Evolutionary conservation across 106 monocot species (phyloP), one percentile per base, ranked within the genome.

Genomic region (Triglochin maritima): DNA sequence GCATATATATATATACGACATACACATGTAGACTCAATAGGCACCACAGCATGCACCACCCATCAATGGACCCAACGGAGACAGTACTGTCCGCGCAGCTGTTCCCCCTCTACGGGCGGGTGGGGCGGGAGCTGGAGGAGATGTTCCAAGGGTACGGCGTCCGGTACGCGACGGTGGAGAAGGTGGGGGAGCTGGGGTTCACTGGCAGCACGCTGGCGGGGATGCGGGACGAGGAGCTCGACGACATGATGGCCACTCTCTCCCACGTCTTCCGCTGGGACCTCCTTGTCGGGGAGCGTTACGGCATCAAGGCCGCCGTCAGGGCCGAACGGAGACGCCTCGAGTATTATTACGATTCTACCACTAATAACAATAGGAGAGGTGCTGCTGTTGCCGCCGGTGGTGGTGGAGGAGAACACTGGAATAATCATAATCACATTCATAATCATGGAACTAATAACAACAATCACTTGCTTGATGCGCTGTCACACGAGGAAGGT

Each of bases 181-280:
- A 79, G 64, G 86, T 94, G 0, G 84, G 77, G 5, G 89, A 94
- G 78, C 75, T 94, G 45, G 89, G 93, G 14, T 89, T 94, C 80
- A 89, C 93, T 61, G 76, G 82, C 13, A 80, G 82, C 77, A 94
- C 93, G 15, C 74, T 94, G 63, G 79, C 62, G 14, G 90, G 85
- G 59, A 95, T 95, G 95, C 71, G 79, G 46, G 95, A 95, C 51
- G 85, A 79, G 17, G 95, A 95, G 81, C 73, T 95, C 6, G 95
- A 95, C 59, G 95, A 95, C 78, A 90, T 95, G 95, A 90, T 95
- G 84, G 76, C 85, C 56, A 72, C 95, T 52, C 56, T 95, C 13
- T 64, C 82, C 5, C 90, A 90, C 57, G 72, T 90, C 16, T 95
- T 95, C 83, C 76, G 90, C n/a, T 90, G 90, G 87, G 95, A 95